phyloP scores from a whole-genome alignment of 768 basidiomycete species.

The Chalciporus pseudorubinellus region DNA sequence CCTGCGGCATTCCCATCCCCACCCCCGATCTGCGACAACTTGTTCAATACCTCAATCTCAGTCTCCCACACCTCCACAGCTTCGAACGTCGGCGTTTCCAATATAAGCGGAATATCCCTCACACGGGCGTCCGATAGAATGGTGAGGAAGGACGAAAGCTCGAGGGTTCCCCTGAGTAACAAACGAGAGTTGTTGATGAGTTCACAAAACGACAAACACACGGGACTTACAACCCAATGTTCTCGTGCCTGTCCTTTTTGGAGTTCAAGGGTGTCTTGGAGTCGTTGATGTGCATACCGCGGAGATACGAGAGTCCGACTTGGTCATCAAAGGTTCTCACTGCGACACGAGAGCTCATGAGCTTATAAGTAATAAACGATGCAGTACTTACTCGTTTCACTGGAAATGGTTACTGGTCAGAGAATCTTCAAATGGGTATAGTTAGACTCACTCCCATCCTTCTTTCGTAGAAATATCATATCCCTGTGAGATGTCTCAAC shows the following conservation, averaged over 20 bases:
- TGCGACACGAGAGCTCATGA: too few relatives aligned
- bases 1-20: background rate
- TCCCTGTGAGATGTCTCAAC: slow-evolving; percentile 43
- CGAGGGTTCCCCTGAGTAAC: slow-evolving; percentile 59
- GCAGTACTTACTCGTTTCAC: slow-evolving; percentile 25
- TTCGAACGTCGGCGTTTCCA: slow-evolving; percentile 79
- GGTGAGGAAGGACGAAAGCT: slow-evolving; percentile 58
- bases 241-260: slow-evolving; percentile 79
- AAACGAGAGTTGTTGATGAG: background rate
- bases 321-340: slow-evolving; percentile 65
- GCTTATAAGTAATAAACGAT: too few relatives aligned
- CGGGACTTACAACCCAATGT: slow-evolving; percentile 70
- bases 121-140: slow-evolving; percentile 69
- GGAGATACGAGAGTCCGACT: slow-evolving; percentile 70
- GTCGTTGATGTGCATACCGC: slow-evolving; percentile 86
- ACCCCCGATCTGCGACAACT: slow-evolving; percentile 29
- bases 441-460: slow-evolving; percentile 60
- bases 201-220: background rate
- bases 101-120: slow-evolving; percentile 69
- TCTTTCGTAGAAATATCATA: slow-evolving; percentile 76
- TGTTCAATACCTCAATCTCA: slow-evolving; percentile 65
- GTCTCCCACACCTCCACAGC: slow-evolving; percentile 65
- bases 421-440: background rate
- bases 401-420: slow-evolving; percentile 4
- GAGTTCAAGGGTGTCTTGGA: slow-evolving; percentile 64